These are phyloP conservation scores for Flaveria trinervia DNA, from an alignment of 129 eudicot genomes.

Conservation along the genomic window DNA sequence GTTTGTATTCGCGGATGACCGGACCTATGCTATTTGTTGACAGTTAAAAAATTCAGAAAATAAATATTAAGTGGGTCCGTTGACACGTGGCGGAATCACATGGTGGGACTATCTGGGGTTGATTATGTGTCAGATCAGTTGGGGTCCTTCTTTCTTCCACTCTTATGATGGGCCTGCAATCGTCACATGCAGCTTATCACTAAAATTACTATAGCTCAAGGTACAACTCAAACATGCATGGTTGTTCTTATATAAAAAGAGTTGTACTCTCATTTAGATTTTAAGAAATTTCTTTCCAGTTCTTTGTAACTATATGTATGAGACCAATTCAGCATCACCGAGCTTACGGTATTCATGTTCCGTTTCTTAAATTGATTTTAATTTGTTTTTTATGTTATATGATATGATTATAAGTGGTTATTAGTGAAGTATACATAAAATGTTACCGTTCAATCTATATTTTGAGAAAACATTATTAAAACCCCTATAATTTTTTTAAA, in stretches of 20 bases:
- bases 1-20: too few species aligned
- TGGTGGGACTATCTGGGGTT: conserved; percentile 23
- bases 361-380: too few species aligned
- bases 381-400: too few species aligned
- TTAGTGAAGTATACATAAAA: too few species aligned
- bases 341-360: too few species aligned
- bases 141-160: conserved; percentile 30
- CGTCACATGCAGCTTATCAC: conserved; percentile 30
- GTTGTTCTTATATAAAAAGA: neutral
- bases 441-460: too few species aligned
- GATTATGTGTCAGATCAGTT: conserved; percentile 32
- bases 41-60: too few species aligned
- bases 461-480: too few species aligned
- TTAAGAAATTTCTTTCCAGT: neutral
- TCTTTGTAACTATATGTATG: neutral
- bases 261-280: neutral
- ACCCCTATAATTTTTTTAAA: too few species aligned
- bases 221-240: conserved; percentile 33
- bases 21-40: too few species aligned
- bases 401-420: too few species aligned
- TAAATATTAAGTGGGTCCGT: conserved; percentile 4
- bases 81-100: conserved; percentile 26
- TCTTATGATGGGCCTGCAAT: conserved; percentile 28
- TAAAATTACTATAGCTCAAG: conserved; percentile 11
- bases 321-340: too few species aligned